Evolutionary conservation across 148 eudicot genomes (phyloP).

Genomic region (Spergularia marina): DNA sequence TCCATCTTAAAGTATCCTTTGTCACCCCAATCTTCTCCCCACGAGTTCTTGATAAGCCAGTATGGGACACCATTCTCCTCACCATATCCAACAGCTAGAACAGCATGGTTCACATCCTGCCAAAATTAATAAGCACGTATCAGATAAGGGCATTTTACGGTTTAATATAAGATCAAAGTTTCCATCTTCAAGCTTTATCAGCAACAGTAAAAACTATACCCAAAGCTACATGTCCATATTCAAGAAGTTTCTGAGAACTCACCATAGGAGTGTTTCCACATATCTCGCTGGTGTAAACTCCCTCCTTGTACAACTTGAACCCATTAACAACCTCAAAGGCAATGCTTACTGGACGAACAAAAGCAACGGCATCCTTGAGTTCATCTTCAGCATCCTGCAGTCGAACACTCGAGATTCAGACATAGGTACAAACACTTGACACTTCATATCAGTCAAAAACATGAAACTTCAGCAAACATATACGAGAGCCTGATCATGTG

Average conservation of each 20-base stretch:
- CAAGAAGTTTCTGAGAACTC: slow-evolving; percentile 19
- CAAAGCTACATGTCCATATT: not conserved
- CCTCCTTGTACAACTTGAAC: slow-evolving; percentile 63
- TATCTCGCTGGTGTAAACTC: slow-evolving; percentile 80
- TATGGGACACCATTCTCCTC: slow-evolving; percentile 75
- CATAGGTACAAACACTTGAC: too few relatives aligned
- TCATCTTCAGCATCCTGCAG: slow-evolving; percentile 95
- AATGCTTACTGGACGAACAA: slow-evolving; percentile 87
- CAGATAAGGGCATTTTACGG: not conserved
- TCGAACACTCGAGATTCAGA: not conserved
- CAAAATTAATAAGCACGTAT: slow-evolving; percentile 13
- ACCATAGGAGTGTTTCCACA: slow-evolving; percentile 91
- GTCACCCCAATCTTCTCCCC: slow-evolving; percentile 97
- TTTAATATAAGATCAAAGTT: not conserved
- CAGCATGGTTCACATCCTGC: slow-evolving; percentile 99
- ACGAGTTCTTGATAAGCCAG: slow-evolving; percentile 97
- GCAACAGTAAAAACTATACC: not conserved
- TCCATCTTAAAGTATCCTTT: slow-evolving; percentile 94
- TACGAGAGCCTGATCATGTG: not conserved
- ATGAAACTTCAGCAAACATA: too few relatives aligned
- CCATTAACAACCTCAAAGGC: slow-evolving; percentile 83
- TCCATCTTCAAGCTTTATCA: not conserved
- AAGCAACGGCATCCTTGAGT: slow-evolving; percentile 87
- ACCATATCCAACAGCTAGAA: slow-evolving; percentile 97
- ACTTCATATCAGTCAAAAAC: too few relatives aligned